These are phyloP conservation scores for Fusarium sp. DNA, from an alignment of 2,329 filamentous ascomycete genomes.

Conservation along the genomic window DNA sequence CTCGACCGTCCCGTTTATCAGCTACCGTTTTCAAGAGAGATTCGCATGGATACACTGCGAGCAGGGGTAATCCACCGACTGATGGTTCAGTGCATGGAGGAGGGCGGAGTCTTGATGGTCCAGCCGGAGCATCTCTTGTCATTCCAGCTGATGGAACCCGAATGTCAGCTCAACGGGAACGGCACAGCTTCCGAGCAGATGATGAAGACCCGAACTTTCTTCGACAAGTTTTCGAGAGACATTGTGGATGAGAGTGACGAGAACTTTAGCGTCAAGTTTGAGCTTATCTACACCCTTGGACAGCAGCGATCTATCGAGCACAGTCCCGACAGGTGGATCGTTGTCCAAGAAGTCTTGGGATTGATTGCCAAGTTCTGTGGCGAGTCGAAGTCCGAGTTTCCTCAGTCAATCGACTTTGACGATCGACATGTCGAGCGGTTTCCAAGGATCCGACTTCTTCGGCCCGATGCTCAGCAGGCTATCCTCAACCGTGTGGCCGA, in stretches of 20 bases:
- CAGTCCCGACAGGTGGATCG: slow-evolving; percentile 65
- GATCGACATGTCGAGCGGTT: slow-evolving; percentile 50
- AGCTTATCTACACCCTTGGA: slow-evolving; percentile 73
- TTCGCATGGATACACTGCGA: slow-evolving; percentile 47
- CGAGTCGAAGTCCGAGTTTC: slow-evolving; percentile 44
- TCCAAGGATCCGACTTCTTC: slow-evolving; percentile 61
- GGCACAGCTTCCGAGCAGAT: slow-evolving; percentile 46
- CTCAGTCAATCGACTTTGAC: slow-evolving; percentile 55
- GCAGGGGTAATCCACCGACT: slow-evolving; percentile 51
- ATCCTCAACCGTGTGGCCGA: slow-evolving; percentile 50
- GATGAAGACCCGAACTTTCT: slow-evolving; percentile 54
- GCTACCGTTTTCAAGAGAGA: slow-evolving; percentile 67
- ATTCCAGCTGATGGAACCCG: slow-evolving; percentile 69
- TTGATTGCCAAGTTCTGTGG: slow-evolving; percentile 50
- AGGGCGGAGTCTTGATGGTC: slow-evolving; percentile 66
- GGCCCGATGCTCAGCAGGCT: slow-evolving; percentile 39
- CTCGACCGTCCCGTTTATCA: slow-evolving; percentile 64
- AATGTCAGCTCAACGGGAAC: slow-evolving; percentile 52
- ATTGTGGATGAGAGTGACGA: slow-evolving; percentile 75
- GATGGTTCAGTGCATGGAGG: slow-evolving; percentile 57
- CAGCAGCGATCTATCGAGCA: slow-evolving; percentile 60
- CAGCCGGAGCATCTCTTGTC: slow-evolving; percentile 74
- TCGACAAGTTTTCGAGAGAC: slow-evolving; percentile 60
- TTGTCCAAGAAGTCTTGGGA: slow-evolving; percentile 64
- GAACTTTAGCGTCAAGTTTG: slow-evolving; percentile 68